These are phyloP conservation scores for Aphanomyces stellatus DNA, from an alignment of 352 stramenopile genomes.

Conservation along the genomic window DNA sequence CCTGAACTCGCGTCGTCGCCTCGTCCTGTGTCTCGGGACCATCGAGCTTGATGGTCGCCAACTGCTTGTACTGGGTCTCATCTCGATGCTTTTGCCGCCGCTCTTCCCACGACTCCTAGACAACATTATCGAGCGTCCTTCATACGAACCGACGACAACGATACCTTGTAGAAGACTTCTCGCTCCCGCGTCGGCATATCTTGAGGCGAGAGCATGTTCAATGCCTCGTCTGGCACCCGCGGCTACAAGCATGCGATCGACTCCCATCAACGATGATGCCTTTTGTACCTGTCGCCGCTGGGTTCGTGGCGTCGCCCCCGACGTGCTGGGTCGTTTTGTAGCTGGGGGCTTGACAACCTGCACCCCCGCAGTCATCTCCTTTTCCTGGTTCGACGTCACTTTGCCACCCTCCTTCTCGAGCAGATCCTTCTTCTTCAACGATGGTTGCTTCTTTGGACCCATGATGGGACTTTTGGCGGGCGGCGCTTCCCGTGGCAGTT, in stretches of 20 bases:
- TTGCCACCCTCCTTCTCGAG: no score
- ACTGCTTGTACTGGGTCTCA: background rate
- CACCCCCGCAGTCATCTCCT: background rate
- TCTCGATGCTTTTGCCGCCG: background rate
- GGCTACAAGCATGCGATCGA: background rate
- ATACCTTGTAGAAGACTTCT: background rate
- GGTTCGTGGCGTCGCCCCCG: background rate
- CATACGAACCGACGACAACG: background rate
- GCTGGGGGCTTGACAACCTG: background rate
- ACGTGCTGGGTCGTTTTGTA: background rate
- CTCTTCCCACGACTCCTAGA: background rate
- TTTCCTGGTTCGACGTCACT: background rate
- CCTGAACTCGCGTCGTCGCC: background rate
- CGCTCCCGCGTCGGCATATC: background rate
- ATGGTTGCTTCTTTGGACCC: background rate
- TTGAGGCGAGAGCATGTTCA: background rate
- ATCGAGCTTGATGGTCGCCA: background rate
- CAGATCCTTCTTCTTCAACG: no score
- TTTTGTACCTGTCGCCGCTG: background rate
- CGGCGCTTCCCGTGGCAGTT: no score
- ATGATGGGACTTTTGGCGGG: background rate
- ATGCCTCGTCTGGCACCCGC: background rate
- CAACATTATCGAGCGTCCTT: background rate
- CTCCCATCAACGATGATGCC: background rate
- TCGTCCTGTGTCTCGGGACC: background rate